Evolutionary conservation across 306 rosid genomes (phyloP), one percentile per base, ranked within the genome.

Genomic region (Medicago truncatula): DNA sequence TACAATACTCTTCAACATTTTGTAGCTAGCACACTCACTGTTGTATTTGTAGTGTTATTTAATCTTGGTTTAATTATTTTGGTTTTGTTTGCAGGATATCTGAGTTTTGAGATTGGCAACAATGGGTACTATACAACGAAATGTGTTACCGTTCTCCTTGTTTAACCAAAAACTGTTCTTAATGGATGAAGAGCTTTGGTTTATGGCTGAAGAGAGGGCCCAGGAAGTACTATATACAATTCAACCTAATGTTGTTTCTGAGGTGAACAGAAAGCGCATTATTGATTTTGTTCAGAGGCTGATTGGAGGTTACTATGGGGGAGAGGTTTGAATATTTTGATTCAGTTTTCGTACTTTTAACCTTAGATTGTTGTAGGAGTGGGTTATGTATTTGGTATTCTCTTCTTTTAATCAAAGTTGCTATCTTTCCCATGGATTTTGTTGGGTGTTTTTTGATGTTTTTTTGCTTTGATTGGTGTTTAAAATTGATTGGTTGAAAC

Each of bases 171-270:
- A 75, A 36, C 76, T 43, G 39, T 54, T 78, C 14, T 67, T 76
- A 57, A 50, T 85, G 40, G 93, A 91, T 73, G 84, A 71, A 62
- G 96, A 86, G 59, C 71, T 88, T 69, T 89, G 93, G 92, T 38
- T 8, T 75, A 59, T 84, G 84, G 83, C 76, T 12, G 97, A 89
- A 80, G 75, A 83, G 60, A 86, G 90, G 82, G 74, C 67, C 44
- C 92, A 81, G 70, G 92, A 91, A 79, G 76, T 91, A 70, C 67
- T 91, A 13, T 83, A 60, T 70, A 69, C 46, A 63, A 49, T 91
- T 60, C 90, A 91, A 76, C 92, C 97, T 28, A 91, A 80, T 85
- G 84, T 84, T 50, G 65, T 73, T 70, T 89, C 93, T 44, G 92
- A 89, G 83, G 62, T 43, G 79, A 81, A 13, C 36, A 78, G 93